Base-by-base conservation (phyloP, 2,329 filamentous ascomycete genomes). In the Purpureocillium takamizusanense region DNA sequence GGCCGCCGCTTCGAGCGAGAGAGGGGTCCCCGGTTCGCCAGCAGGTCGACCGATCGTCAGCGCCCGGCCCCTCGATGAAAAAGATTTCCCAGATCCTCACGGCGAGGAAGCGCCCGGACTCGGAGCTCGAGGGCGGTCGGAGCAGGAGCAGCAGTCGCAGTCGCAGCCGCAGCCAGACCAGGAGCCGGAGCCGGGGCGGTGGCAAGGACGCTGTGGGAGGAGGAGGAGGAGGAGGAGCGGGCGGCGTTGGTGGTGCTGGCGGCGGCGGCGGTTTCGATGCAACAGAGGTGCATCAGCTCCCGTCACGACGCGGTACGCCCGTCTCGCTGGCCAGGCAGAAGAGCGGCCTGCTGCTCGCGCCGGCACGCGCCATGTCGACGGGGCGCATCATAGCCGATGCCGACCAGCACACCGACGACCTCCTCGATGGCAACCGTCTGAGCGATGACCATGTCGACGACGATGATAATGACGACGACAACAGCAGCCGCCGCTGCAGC, bases 31-130 rank as follows among this genome's bases (percentile, higher is more conserved):
- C 10, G 21, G 21, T 25, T 25, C 21, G n/a, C n/a, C n/a, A n/a
- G n/a, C 21, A 33, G 31, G 31, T 17, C 16, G 38, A 47, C 44
- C 35, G n/a, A n/a, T n/a, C n/a, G n/a, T 10, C 21, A 10, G 21
- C 21, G 6, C 10, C 6, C 21, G 6, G 21, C 21, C 21, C 21
- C 21, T 25, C 21, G 6, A 60, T 62, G 54, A 61, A 59, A 48
- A 61, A 61, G 45, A 52, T 62, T 37, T 58, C 59, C 35, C 56
- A 55, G 40, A 56, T 62, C 40, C 51, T 62, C 43, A 48, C 56
- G 44, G 36, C 54, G 57, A 31, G 49, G 21, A 25, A 25, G 21
- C 21, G 21, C 21, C 21, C 21, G 6, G 21, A 25, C 21, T 25
- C 21, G 21, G 21, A 25, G 6, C 6, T 10, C 21, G 21, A 25